A percentile compares a stretch with the other conserved stretches of the same genome.
Evolutionary conservation across 805 yeast genomes (phyloP).

Genomic region (Yarrowia deformans): DNA sequence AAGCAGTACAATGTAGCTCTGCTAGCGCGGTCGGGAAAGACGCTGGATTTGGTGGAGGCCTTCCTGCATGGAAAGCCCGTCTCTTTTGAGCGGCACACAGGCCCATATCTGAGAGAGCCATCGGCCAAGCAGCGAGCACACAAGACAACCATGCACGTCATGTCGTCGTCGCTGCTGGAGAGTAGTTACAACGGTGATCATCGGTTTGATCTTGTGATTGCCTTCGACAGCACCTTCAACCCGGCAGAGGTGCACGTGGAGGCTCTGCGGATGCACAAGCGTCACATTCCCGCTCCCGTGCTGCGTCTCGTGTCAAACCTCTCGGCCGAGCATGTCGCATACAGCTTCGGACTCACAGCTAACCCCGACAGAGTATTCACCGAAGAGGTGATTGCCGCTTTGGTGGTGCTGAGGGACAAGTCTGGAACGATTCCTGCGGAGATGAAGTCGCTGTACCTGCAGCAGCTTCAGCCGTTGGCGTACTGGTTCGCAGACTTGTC

Average conservation of each 20-base stretch:
- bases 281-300: slow-evolving; percentile 61
- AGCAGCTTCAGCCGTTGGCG: slow-evolving; percentile 65
- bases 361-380: slow-evolving; percentile 56
- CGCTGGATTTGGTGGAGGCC: slow-evolving; percentile 80
- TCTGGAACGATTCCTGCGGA: slow-evolving; percentile 86
- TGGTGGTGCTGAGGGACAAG: slow-evolving; percentile 79
- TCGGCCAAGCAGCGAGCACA: slow-evolving; percentile 43
- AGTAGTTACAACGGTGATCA: slow-evolving; percentile 42
- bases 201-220: slow-evolving; percentile 63
- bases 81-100: slow-evolving; percentile 71
- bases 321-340: slow-evolving; percentile 82
- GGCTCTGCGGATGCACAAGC: slow-evolving; percentile 47
- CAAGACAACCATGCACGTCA: slow-evolving; percentile 54
- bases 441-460: slow-evolving; percentile 73
- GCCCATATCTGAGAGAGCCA: slow-evolving; percentile 64
- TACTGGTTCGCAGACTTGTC: slow-evolving; percentile 63
- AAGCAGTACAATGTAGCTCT: slow-evolving; percentile 65
- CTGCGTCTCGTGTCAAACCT: slow-evolving; percentile 76
- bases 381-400: slow-evolving; percentile 76
- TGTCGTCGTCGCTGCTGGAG: slow-evolving; percentile 53
- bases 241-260: slow-evolving; percentile 51
- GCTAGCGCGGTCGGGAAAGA: slow-evolving; percentile 70
- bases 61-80: slow-evolving; percentile 74
- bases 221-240: slow-evolving; percentile 69
- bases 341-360: slow-evolving; percentile 54